phyloP scores from a whole-genome alignment of 352 stramenopile species.

The Discostella stelligera region DNA sequence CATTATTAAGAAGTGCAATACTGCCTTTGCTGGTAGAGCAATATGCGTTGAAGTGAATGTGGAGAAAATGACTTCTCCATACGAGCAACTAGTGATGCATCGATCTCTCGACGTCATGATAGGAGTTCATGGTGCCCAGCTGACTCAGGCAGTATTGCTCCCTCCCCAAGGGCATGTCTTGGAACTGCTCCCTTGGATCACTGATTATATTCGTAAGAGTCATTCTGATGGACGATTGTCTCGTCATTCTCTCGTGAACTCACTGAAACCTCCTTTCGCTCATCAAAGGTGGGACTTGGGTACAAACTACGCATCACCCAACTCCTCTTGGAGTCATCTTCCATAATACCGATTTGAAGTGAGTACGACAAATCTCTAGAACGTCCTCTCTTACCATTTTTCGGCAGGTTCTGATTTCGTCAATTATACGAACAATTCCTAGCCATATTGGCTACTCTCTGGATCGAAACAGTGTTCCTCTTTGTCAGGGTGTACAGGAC shows the following conservation, averaged over 20 bases:
- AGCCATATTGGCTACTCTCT: constrained; percentile 51
- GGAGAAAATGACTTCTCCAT: constrained; percentile 38
- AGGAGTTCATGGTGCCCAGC: constrained; percentile 52
- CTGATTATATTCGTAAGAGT: constrained; percentile 36
- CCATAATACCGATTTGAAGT: constrained; percentile 54
- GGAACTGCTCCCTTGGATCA: constrained; percentile 51
- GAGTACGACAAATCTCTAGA: background rate
- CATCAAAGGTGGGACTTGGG: constrained; percentile 15
- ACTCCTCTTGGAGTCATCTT: constrained; percentile 54
- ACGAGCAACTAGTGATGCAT: constrained; percentile 49
- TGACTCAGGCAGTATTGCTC: constrained; percentile 51
- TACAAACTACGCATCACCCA: constrained; percentile 16
- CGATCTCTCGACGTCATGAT: constrained; percentile 47
- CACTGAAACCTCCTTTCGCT: background rate
- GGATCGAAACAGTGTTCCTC: constrained; percentile 35
- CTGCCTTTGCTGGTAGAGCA: constrained; percentile 14
- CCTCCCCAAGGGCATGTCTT: constrained; percentile 38
- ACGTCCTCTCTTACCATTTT: background rate
- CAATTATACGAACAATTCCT: background rate
- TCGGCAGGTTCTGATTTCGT: background rate
- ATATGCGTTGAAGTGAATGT: constrained; percentile 54
- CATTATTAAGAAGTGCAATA: constrained; percentile 44
- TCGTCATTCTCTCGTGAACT: background rate
- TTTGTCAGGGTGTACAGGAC: constrained; percentile 29
- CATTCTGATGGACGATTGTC: background rate